Conservation (phyloP, 1,284 basidiomycete species). For the Moniliophthora roreri region DNA sequence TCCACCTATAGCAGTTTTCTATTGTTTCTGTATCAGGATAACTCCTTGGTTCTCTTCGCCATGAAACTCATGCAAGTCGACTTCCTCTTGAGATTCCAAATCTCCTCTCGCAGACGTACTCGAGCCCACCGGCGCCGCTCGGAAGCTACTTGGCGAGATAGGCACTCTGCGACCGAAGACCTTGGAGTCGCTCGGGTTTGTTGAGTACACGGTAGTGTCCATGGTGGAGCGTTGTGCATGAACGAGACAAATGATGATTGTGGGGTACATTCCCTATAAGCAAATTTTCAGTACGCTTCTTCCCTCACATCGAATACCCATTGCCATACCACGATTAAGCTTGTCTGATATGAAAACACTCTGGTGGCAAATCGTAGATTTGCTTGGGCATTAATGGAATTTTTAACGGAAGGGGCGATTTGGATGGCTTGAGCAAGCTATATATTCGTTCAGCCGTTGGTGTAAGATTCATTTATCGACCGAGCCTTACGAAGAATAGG, state of each 20-base stretch:
- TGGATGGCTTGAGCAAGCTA: not conserved
- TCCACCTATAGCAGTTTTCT: too few relatives aligned
- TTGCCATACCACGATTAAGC: not conserved
- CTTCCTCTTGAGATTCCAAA: too few relatives aligned
- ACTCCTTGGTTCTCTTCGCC: too few relatives aligned
- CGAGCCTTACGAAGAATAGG: constrained; percentile 13
- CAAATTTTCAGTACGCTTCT: not conserved
- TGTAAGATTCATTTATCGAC: too few relatives aligned
- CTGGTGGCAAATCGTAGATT: constrained; percentile 2
- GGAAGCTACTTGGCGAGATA: not conserved
- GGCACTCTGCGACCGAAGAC: not conserved
- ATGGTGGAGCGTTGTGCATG: not conserved
- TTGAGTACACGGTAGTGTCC: not conserved
- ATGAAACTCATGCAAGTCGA: too few relatives aligned
- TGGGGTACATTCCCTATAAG: constrained; percentile 7
- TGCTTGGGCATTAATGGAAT: not conserved
- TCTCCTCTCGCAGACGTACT: too few relatives aligned
- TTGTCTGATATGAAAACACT: constrained; percentile 3
- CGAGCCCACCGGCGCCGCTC: too few relatives aligned
- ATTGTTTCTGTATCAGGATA: too few relatives aligned
- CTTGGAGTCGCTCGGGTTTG: not conserved
- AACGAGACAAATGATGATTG: constrained; percentile 5
- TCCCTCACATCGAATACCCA: not conserved
- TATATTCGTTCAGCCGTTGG: not conserved
- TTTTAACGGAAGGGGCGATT: not conserved